Evolutionary conservation across 1,139 yeast genomes (phyloP), one percentile per base, ranked within the genome.

Genomic region (Lodderomyces orthopsilosis): DNA sequence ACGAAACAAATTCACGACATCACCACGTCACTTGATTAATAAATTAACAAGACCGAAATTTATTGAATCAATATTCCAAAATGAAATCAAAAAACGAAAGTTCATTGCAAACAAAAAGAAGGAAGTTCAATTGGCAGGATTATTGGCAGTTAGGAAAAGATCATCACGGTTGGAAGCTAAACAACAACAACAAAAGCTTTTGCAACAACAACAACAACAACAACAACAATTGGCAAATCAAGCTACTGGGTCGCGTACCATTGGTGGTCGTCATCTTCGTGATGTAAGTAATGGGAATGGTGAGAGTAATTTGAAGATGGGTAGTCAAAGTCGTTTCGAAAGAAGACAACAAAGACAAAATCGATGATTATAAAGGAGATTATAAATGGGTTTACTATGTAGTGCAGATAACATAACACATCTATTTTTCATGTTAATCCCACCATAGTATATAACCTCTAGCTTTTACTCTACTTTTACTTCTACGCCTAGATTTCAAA

Each of bases 81-180:
- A 48, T 28, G 77, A 70, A 46, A 49, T 63, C 14, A 67, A 60
- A 43, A 74, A 74, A 50, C 64, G 81, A 48, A 70, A 64, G 51
- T 62, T 63, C 43, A 58, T 77, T 33, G 56, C 67, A 30, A 68
- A 68, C 48, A 66, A 77, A 52, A 63, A 65, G 49, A 75, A 70
- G 51, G 83, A 76, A 48, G 65, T 68, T 39, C 79, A 74, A 52
- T 58, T 77, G 60, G 66, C 68, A 24, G 72, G 69, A 37, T 59
- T 77, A 41, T 64, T 77, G 49, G 75, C 76, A 10, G 71, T 79
- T 12, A 60, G 80, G 48, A 75, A 75, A 52, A 64, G 77, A 47
- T 73, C 79, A 4, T 68, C 77, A 6, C 62, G 81, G 55, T 56
- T 75, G 33, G 77, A 73, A 53, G 75, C 78, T n/a, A 75, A 24